Evolutionary conservation across 2,329 filamentous ascomycete genomes (phyloP), one percentile per base, ranked within the genome.

Genomic region (Fusarium sp.): DNA sequence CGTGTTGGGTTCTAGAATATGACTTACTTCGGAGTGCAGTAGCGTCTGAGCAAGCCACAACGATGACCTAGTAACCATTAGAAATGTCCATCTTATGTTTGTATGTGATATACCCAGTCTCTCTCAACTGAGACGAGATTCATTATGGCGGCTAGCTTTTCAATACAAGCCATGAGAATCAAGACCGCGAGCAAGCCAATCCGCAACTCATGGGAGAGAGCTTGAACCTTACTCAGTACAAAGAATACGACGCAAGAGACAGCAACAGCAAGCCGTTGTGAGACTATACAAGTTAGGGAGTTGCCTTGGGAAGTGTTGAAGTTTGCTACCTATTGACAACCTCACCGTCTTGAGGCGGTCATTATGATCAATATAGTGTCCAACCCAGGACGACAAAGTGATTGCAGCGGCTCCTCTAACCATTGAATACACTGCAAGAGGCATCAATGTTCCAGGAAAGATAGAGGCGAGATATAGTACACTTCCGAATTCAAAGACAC

Each of bases 41-140:
- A 54, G 38, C 34, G 40, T 71, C 61, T 7, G 65, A 54, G 12
- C 62, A 69, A 10, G 75, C 69, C 10, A 76, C 68, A 6, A 74
- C 72, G 12, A 78, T 72, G n/a, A 77, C 75, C 74, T 70, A 19
- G 6, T 11, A 2, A 19, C 20, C 6, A 40, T 69, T 47, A 70
- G 66, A 28, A 21, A 19, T n/a, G 8, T 8, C 19, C 26, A 21
- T 20, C 3, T 9, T 39, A 2, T 17, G 11, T 6, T 4, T 21
- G 6, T 32, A 26, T 15, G 24, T n/a, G 11, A 32, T 72, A 19
- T 66, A 87, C 83, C 90, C 91, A 93, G 69, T 94, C 91, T 70
- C 88, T 81, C 75, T 93, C 91, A 0, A 94, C 83, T 0, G 91
- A 82, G 1, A 93, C 85, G 1, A 86, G 81, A 73, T 93, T 93